A percentile compares a stretch with the other conserved stretches of the same genome.
These are phyloP conservation scores for Botrytis hyacinthi DNA, from an alignment of 2,329 filamentous ascomycete genomes.

Conservation along the genomic window DNA sequence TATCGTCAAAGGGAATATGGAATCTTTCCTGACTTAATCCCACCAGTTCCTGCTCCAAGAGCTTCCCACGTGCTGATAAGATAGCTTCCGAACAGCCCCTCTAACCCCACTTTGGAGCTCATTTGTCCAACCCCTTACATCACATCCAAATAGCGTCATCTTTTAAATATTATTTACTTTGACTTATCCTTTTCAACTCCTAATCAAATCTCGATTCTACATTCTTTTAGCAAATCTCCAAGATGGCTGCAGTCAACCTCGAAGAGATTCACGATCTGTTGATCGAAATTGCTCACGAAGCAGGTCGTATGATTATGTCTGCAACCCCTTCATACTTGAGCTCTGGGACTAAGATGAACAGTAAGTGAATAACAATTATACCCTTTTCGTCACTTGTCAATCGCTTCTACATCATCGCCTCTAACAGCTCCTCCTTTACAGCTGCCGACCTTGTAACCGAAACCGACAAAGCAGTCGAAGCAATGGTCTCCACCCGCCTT, in stretches of 20 bases:
- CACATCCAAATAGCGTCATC: not conserved
- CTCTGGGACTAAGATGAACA: constrained; percentile 63
- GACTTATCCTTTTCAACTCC: not conserved
- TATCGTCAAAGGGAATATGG: not conserved
- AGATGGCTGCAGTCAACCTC: constrained; percentile 57
- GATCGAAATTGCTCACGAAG: constrained; percentile 58
- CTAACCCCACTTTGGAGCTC: constrained; percentile 10
- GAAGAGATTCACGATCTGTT: constrained; percentile 61
- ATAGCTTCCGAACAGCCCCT: not conserved
- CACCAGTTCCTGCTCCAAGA: not conserved
- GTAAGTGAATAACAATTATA: constrained; percentile 37
- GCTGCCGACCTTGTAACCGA: constrained; percentile 69
- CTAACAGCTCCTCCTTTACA: constrained; percentile 35
- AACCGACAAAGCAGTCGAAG: constrained; percentile 64
- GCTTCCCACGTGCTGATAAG: constrained; percentile 23
- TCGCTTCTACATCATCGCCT: constrained; percentile 15
- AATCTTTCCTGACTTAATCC: not conserved
- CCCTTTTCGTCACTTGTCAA: not conserved
- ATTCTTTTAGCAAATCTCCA: not conserved
- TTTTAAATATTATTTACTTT: not conserved
- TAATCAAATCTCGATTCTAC: not conserved
- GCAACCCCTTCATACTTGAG: constrained; percentile 59
- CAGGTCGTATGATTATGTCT: constrained; percentile 61
- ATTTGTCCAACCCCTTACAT: not conserved
- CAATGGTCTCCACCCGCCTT: constrained; percentile 56